These are phyloP conservation scores for Botrytis squamosa DNA, from an alignment of 2,329 filamentous ascomycete species.

Conservation along the genomic window DNA sequence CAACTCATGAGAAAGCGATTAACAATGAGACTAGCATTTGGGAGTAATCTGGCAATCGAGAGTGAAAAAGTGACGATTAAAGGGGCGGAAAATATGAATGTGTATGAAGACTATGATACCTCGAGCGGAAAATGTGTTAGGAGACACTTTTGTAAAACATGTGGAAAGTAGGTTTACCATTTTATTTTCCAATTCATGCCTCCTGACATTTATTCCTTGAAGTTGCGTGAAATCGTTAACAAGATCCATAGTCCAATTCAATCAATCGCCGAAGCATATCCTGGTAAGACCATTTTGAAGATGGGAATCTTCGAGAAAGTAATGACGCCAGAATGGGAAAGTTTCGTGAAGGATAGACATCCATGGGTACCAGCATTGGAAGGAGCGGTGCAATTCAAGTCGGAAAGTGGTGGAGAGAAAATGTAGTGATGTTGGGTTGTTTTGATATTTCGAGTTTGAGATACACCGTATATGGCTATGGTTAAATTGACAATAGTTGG, in stretches of 20 bases:
- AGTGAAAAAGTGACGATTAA: conserved; percentile 43
- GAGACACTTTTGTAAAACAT: conserved; percentile 47
- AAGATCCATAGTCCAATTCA: conserved; percentile 45
- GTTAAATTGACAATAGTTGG: neutral
- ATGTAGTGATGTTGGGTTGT: neutral
- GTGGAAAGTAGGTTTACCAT: conserved; percentile 44
- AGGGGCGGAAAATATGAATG: conserved; percentile 45
- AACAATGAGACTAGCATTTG: neutral
- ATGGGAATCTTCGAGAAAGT: conserved; percentile 51
- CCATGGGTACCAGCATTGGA: conserved; percentile 39
- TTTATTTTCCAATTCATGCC: neutral
- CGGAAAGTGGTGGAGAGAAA: conserved; percentile 25
- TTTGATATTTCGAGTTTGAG: neutral
- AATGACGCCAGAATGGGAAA: conserved; percentile 47
- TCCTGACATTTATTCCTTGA: neutral
- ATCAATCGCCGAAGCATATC: conserved; percentile 43
- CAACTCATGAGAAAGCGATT: neutral
- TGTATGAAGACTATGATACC: conserved; percentile 47
- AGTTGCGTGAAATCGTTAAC: neutral
- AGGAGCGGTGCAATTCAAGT: conserved; percentile 27
- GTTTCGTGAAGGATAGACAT: conserved; percentile 46
- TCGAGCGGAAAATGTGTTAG: conserved; percentile 47
- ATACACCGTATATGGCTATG: no score
- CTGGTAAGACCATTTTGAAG: conserved; percentile 49
- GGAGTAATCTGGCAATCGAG: conserved; percentile 38